Evolutionary conservation across 2,329 filamentous ascomycete genomes (phyloP).

Genomic region (Ceratocystis diversiconidia): DNA sequence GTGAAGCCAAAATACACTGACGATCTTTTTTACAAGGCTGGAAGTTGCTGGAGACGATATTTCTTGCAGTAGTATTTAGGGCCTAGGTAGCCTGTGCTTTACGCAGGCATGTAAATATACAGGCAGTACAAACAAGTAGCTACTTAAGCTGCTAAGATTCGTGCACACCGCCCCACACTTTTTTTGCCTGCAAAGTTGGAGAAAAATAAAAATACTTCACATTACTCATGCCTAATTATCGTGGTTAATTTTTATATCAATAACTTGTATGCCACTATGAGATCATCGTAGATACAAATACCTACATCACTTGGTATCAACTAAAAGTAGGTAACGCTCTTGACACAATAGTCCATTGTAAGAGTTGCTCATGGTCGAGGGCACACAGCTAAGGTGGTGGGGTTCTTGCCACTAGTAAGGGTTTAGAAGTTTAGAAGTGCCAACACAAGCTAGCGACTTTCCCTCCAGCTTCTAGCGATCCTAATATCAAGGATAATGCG

Average conservation of each 20-base stretch:
- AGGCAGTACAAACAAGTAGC: background rate
- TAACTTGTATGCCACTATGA: no score
- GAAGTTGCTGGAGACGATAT: no score
- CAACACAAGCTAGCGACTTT: background rate
- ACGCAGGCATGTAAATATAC: background rate
- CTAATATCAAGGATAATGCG: background rate
- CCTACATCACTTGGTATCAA: no score
- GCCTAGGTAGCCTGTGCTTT: background rate
- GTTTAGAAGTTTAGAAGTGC: background rate
- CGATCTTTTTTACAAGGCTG: no score
- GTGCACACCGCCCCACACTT: conserved; percentile 12
- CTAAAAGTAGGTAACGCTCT: no score
- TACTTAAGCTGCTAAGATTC: conserved; percentile 3
- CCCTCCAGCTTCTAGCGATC: background rate
- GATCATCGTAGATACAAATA: no score
- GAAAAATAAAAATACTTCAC: conserved; percentile 12
- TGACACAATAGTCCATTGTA: no score
- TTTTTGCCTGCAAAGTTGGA: conserved; percentile 7
- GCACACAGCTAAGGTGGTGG: no score
- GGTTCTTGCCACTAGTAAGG: background rate
- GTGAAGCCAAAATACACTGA: no score
- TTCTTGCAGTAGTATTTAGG: background rate
- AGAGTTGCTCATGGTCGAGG: no score
- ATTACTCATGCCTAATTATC: background rate
- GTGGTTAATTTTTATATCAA: no score